phyloP scores from a whole-genome alignment of 345 rosid species.

The Adansonia digitata region DNA sequence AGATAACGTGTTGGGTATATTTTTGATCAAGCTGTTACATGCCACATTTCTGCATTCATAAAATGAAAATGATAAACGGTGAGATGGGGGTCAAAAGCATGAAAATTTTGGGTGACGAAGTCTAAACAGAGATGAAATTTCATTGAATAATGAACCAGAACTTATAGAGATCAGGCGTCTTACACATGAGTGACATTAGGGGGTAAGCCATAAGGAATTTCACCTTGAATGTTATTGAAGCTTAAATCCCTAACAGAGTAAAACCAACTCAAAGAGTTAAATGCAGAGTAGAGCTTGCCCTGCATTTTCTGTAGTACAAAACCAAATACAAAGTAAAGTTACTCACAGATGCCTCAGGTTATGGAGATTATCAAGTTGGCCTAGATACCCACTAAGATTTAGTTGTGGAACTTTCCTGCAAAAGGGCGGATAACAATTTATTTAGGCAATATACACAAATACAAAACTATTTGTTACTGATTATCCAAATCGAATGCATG shows the following conservation, averaged over 20 bases:
- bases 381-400: conserved; percentile 59
- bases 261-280: conserved; percentile 11
- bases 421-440: conserved; percentile 9
- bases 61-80: not conserved
- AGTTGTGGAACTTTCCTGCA: conserved; percentile 54
- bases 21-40: conserved; percentile 55
- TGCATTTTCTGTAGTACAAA: not conserved
- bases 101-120: not conserved
- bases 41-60: conserved; percentile 62
- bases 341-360: conserved; percentile 70
- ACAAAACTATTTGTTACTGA: not conserved
- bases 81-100: not conserved
- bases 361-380: conserved; percentile 60
- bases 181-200: conserved; percentile 77
- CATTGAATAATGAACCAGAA: not conserved
- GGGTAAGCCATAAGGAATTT: conserved; percentile 70
- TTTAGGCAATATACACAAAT: not conserved
- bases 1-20: conserved; percentile 63
- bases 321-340: not conserved
- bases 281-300: not conserved
- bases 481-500: not conserved
- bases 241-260: conserved; percentile 63
- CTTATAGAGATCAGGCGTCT: conserved; percentile 23
- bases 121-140: not conserved
- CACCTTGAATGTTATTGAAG: conserved; percentile 60